Percentiles rank a stretch among this genome's conserved stretches.
These are phyloP conservation scores for Biscogniauxia mediterranea DNA, from an alignment of 2,329 filamentous ascomycete species.

Conservation along the genomic window DNA sequence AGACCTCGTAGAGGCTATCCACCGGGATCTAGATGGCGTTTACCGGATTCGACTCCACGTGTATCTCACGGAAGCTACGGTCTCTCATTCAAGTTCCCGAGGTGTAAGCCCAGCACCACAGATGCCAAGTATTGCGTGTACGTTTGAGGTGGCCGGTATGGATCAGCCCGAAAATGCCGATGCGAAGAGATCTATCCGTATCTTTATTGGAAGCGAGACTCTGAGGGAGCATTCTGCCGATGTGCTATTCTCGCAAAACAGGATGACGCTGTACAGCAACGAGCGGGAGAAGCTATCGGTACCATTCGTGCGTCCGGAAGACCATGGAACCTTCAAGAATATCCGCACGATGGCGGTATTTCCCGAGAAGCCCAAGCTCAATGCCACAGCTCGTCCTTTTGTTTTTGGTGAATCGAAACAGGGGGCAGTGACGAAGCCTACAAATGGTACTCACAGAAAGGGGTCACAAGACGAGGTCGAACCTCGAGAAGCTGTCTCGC, in stretches of 20 bases:
- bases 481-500: slow-evolving; percentile 37
- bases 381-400: slow-evolving; percentile 49
- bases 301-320: slow-evolving; percentile 88
- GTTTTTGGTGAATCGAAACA: slow-evolving; percentile 37
- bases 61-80: slow-evolving; percentile 87
- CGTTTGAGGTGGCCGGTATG: slow-evolving; percentile 70
- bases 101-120: slow-evolving; percentile 71
- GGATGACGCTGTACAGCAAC: slow-evolving; percentile 81
- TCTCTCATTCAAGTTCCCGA: slow-evolving; percentile 71
- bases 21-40: slow-evolving; percentile 62
- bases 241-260: slow-evolving; percentile 87
- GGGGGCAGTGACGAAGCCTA: slow-evolving; percentile 12
- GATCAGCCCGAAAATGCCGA: slow-evolving; percentile 49
- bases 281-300: slow-evolving; percentile 85
- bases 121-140: slow-evolving; percentile 76
- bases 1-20: slow-evolving; percentile 65
- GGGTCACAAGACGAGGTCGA: slow-evolving; percentile 29
- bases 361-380: slow-evolving; percentile 57
- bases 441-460: slow-evolving; percentile 27
- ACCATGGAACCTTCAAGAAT: slow-evolving; percentile 76
- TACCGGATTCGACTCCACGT: slow-evolving; percentile 74
- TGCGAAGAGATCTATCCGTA: slow-evolving; percentile 67
- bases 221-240: slow-evolving; percentile 85
- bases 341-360: slow-evolving; percentile 62
- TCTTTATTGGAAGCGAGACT: slow-evolving; percentile 87